Percentiles rank a stretch among this genome's conserved stretches.
Conservation (phyloP, 768 basidiomycete genomes). For the Inosperma sp. region DNA sequence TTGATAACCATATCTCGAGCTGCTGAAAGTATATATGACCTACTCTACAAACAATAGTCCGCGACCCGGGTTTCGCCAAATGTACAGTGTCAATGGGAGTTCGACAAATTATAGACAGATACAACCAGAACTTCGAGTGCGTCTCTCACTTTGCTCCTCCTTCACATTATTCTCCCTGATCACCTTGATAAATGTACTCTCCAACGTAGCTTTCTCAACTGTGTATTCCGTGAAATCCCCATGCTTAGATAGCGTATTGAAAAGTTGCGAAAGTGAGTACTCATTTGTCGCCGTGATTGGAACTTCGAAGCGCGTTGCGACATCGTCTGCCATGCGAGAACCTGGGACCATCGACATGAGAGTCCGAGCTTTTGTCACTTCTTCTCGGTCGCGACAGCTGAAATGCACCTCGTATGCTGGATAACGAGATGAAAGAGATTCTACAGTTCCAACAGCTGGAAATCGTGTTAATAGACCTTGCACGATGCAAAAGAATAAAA, state of each 20-base stretch:
- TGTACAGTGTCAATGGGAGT: too few relatives aligned
- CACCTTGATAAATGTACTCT: slow-evolving; percentile 70
- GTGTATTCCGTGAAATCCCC: slow-evolving; percentile 62
- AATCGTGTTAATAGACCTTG: not conserved
- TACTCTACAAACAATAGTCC: too few relatives aligned
- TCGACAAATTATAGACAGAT: too few relatives aligned
- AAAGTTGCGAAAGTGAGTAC: slow-evolving; percentile 54
- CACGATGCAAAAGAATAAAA: not conserved
- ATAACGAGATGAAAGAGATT: slow-evolving; percentile 59
- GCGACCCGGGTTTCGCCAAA: too few relatives aligned
- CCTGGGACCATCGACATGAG: slow-evolving; percentile 60
- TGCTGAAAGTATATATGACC: too few relatives aligned
- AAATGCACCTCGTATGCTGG: slow-evolving; percentile 77
- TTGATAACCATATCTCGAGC: too few relatives aligned
- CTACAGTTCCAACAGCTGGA: slow-evolving; percentile 62
- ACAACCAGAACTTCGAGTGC: too few relatives aligned
- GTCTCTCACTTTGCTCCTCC: slow-evolving; percentile 37
- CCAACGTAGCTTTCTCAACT: slow-evolving; percentile 63
- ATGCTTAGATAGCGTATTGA: slow-evolving; percentile 48
- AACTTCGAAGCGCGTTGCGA: slow-evolving; percentile 72
- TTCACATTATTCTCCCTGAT: slow-evolving; percentile 56
- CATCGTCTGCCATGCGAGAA: slow-evolving; percentile 63
- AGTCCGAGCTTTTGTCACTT: slow-evolving; percentile 49
- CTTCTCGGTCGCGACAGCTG: slow-evolving; percentile 59
- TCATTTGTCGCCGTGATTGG: slow-evolving; percentile 42